Conservation (phyloP, 805 yeast species). For the Kuraishia cidri region DNA sequence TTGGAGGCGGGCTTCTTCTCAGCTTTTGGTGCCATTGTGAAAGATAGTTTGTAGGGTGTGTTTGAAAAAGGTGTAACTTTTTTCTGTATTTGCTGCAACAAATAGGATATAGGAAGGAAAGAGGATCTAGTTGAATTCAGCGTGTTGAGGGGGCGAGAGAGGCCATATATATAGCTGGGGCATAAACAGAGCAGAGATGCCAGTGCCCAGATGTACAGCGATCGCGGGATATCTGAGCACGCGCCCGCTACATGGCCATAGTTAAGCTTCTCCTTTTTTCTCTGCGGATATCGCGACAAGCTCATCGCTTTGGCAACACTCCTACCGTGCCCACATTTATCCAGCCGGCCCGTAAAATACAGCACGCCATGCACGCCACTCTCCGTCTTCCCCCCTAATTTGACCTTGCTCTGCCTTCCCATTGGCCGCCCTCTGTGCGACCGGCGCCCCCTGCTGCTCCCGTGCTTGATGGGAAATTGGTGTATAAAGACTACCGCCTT, state of each 20-base stretch:
- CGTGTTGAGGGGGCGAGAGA: not conserved
- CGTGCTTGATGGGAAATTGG: too few species aligned
- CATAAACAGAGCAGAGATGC: not conserved
- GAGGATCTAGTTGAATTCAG: not conserved
- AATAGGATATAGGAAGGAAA: not conserved
- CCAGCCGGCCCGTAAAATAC: too few species aligned
- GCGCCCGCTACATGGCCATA: slow-evolving; percentile 3
- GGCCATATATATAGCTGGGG: not conserved
- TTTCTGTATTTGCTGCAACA: not conserved
- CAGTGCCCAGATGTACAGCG: slow-evolving; percentile 1
- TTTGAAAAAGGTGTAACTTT: slow-evolving; percentile 2
- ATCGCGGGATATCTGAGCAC: too few species aligned
- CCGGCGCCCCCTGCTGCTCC: too few species aligned
- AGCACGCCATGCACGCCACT: too few species aligned
- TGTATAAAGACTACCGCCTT: not conserved
- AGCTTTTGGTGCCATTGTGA: slow-evolving; percentile 42
- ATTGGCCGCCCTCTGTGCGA: too few species aligned
- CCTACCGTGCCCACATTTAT: too few species aligned
- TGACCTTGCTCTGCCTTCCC: too few species aligned
- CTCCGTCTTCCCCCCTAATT: too few species aligned
- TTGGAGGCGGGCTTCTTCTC: slow-evolving; percentile 65
- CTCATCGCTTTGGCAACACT: too few species aligned
- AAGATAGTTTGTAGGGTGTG: not conserved
- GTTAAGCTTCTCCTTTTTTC: slow-evolving; percentile 3
- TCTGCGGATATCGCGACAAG: too few species aligned